A percentile compares a stretch with the other conserved stretches of the same genome.
These are phyloP conservation scores for Microcyclospora pomicola DNA, from an alignment of 2,329 filamentous ascomycete species.

Conservation along the genomic window DNA sequence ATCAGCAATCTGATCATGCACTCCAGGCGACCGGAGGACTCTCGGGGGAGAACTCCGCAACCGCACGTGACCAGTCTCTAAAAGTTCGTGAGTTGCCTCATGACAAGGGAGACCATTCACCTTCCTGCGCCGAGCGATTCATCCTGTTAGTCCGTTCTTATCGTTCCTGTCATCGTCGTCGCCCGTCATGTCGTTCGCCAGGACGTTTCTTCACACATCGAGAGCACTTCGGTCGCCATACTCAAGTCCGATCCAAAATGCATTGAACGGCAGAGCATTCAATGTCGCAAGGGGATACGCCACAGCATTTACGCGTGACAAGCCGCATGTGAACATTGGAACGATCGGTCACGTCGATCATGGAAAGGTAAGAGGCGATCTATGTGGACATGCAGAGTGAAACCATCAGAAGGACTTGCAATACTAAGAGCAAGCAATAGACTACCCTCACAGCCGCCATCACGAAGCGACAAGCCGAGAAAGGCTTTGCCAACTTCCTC, in stretches of 20 bases:
- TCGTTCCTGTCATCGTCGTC: not conserved
- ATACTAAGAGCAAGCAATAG: slow-evolving; percentile 32
- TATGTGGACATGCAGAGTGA: too few relatives aligned
- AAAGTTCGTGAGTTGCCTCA: too few relatives aligned
- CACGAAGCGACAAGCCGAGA: slow-evolving; percentile 93
- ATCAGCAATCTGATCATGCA: too few relatives aligned
- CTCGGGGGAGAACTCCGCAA: too few relatives aligned
- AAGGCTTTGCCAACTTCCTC: slow-evolving; percentile 86
- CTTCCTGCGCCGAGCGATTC: too few relatives aligned
- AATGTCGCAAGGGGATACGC: slow-evolving; percentile 48
- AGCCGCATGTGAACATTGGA: slow-evolving; percentile 98
- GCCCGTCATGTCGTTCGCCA: slow-evolving; percentile 63
- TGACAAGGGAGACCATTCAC: too few relatives aligned
- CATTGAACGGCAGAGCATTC: slow-evolving; percentile 49
- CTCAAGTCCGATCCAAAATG: slow-evolving; percentile 63
- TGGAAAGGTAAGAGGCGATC: slow-evolving; percentile 60
- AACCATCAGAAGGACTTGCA: too few relatives aligned
- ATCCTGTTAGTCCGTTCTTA: too few relatives aligned
- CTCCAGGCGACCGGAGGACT: too few relatives aligned
- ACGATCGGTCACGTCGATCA: slow-evolving; percentile 99
- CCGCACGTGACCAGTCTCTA: too few relatives aligned
- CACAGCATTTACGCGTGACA: slow-evolving; percentile 65
- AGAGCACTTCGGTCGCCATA: slow-evolving; percentile 58
- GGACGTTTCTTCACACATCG: slow-evolving; percentile 72
- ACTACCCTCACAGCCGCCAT: slow-evolving; percentile 97